Evolutionary conservation across 2,329 filamentous ascomycete species (phyloP).

Genomic region (Aspergillus piperis): DNA sequence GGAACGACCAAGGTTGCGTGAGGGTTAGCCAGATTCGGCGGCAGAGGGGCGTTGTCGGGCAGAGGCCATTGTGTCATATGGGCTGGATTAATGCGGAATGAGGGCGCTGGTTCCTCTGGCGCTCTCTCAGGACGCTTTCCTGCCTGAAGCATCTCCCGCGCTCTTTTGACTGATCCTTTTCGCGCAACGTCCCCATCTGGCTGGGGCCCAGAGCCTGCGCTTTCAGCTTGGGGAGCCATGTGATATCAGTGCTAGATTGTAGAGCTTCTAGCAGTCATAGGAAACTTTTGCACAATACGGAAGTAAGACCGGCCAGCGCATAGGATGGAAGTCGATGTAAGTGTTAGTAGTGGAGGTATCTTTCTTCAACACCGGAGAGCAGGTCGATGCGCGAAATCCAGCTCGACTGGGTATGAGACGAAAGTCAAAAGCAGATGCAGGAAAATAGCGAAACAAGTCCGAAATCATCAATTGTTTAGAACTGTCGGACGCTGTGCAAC

Average conservation of each 20-base stretch:
- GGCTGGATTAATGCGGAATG: slow-evolving; percentile 26
- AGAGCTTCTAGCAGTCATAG: slow-evolving; percentile 1
- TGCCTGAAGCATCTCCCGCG: slow-evolving; percentile 37
- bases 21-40: slow-evolving; percentile 26
- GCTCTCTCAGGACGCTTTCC: slow-evolving; percentile 30
- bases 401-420: slow-evolving; percentile 12
- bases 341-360: neutral
- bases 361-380: neutral
- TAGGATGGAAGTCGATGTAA: neutral
- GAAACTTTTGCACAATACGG: neutral
- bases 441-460: too few relatives aligned
- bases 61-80: slow-evolving; percentile 51
- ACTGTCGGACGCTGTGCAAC: neutral
- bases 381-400: slow-evolving; percentile 9
- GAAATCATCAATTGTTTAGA: slow-evolving; percentile 5
- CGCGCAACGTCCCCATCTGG: slow-evolving; percentile 19
- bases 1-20: slow-evolving; percentile 31
- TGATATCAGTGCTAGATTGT: neutral
- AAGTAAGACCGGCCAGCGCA: slow-evolving; percentile 1
- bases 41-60: slow-evolving; percentile 34
- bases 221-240: slow-evolving; percentile 26
- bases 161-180: slow-evolving; percentile 39
- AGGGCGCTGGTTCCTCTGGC: slow-evolving; percentile 11
- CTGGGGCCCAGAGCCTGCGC: slow-evolving; percentile 13
- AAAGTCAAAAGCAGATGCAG: slow-evolving; percentile 1